Evolutionary conservation across 805 yeast genomes (phyloP).

Genomic region (Nakazawaea sp.): DNA sequence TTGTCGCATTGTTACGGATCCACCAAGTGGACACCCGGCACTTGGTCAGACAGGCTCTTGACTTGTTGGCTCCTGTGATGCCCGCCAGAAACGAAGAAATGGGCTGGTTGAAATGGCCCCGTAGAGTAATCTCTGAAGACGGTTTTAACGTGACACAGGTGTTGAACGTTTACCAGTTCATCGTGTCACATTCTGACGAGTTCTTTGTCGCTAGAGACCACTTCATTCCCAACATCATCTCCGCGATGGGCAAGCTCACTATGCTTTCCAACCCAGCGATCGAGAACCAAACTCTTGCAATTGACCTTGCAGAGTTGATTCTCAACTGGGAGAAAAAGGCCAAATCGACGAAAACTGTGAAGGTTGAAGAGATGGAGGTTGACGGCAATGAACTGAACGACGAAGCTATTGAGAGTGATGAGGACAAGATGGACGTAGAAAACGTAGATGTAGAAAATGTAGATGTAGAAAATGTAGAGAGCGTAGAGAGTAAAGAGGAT

Average conservation of each 20-base stretch:
- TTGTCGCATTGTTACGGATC: constrained; percentile 80
- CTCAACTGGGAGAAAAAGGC: constrained; percentile 76
- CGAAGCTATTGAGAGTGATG: constrained; percentile 8
- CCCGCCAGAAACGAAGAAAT: constrained; percentile 52
- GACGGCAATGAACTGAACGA: constrained; percentile 3
- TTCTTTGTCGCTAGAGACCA: constrained; percentile 85
- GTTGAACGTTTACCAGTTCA: constrained; percentile 78
- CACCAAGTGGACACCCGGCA: constrained; percentile 80
- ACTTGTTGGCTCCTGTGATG: constrained; percentile 82
- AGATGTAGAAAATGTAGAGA: constrained; percentile 4
- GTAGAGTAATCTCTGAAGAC: constrained; percentile 86
- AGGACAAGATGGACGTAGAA: constrained; percentile 11
- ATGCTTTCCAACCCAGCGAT: constrained; percentile 67
- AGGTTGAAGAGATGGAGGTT: constrained; percentile 2
- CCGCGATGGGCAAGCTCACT: constrained; percentile 88
- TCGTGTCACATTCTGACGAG: constrained; percentile 77
- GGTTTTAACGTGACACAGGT: constrained; percentile 84
- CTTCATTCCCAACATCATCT: constrained; percentile 79
- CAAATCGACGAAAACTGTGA: constrained; percentile 13
- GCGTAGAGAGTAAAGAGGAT: constrained; percentile 12
- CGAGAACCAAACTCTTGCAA: constrained; percentile 80
- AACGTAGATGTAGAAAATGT: constrained; percentile 5
- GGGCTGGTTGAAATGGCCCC: constrained; percentile 90
- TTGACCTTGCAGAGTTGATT: constrained; percentile 82
- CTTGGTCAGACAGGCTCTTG: constrained; percentile 82